These are phyloP conservation scores for Clonostachys byssicola DNA, from an alignment of 2,329 filamentous ascomycete genomes.

Conservation along the genomic window DNA sequence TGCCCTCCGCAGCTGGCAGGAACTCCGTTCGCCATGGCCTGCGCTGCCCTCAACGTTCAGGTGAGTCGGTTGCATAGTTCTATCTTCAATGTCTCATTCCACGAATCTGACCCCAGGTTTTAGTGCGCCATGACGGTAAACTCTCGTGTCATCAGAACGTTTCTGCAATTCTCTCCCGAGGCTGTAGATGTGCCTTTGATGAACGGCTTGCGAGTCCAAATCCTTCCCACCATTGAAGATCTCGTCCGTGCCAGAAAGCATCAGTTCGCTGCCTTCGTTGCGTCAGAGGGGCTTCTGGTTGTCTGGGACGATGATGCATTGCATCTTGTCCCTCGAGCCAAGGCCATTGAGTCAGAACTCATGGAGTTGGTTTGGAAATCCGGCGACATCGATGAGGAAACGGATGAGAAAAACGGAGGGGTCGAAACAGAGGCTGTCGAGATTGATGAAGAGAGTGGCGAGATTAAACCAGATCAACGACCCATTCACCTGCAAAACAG, in stretches of 20 bases:
- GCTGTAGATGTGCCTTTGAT: slow-evolving; percentile 71
- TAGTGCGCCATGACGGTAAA: slow-evolving; percentile 79
- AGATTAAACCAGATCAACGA: slow-evolving; percentile 59
- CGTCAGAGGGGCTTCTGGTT: slow-evolving; percentile 64
- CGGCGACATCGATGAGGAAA: slow-evolving; percentile 48
- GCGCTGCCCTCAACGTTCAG: slow-evolving; percentile 66
- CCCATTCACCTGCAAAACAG: slow-evolving; percentile 68
- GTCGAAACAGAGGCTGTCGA: slow-evolving; percentile 41
- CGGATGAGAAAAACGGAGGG: slow-evolving; percentile 43
- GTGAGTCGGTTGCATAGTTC: slow-evolving; percentile 30
- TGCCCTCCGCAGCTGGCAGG: slow-evolving; percentile 62
- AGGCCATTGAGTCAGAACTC: slow-evolving; percentile 69
- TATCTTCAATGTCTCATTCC: not conserved
- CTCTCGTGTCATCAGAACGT: slow-evolving; percentile 74
- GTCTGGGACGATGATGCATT: slow-evolving; percentile 81
- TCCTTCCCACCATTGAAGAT: slow-evolving; percentile 68
- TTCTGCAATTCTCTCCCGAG: slow-evolving; percentile 68
- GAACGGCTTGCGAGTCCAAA: slow-evolving; percentile 74
- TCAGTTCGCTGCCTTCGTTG: slow-evolving; percentile 77
- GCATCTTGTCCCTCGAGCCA: slow-evolving; percentile 65
- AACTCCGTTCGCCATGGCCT: slow-evolving; percentile 61
- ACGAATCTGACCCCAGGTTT: not conserved
- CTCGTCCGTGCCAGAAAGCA: slow-evolving; percentile 69
- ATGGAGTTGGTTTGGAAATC: slow-evolving; percentile 75
- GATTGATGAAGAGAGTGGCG: slow-evolving; percentile 69